phyloP scores from a whole-genome alignment of 768 basidiomycete species.

The Leucosporidium creatinivorum region DNA sequence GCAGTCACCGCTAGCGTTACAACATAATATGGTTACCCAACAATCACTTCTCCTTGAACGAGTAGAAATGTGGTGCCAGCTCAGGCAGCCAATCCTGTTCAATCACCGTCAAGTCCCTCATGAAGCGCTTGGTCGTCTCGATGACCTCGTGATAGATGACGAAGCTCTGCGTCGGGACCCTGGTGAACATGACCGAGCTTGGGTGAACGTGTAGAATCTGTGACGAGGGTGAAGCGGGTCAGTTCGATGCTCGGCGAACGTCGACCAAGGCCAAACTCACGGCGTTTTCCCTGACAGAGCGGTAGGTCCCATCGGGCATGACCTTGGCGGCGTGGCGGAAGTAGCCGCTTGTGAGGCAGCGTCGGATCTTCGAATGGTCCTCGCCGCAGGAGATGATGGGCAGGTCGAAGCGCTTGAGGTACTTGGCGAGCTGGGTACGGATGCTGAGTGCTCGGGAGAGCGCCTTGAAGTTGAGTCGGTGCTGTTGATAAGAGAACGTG shows the following conservation, averaged over 20 bases:
- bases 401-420: slow-evolving; percentile 80
- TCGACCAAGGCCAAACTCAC: slow-evolving; percentile 46
- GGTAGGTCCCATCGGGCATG: slow-evolving; percentile 87
- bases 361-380: slow-evolving; percentile 70
- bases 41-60: slow-evolving; percentile 10
- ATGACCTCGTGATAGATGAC: slow-evolving; percentile 58
- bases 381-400: slow-evolving; percentile 76
- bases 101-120: slow-evolving; percentile 85
- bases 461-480: slow-evolving; percentile 86
- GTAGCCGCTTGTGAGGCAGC: slow-evolving; percentile 85
- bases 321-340: slow-evolving; percentile 89
- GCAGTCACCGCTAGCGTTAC: background rate
- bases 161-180: slow-evolving; percentile 85
- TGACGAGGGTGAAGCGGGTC: background rate
- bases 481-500: slow-evolving; percentile 39
- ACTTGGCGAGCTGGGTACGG: slow-evolving; percentile 87
- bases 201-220: slow-evolving; percentile 86
- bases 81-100: slow-evolving; percentile 80
- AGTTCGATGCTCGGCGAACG: background rate
- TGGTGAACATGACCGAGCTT: slow-evolving; percentile 84
- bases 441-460: slow-evolving; percentile 92
- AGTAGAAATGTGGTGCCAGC: slow-evolving; percentile 39
- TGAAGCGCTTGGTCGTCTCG: slow-evolving; percentile 92
- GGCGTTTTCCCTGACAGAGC: slow-evolving; percentile 74
- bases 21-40: too few species aligned